These are phyloP conservation scores for Typha latifolia DNA, from an alignment of 176 grass and related monocot genomes.

Conservation along the genomic window DNA sequence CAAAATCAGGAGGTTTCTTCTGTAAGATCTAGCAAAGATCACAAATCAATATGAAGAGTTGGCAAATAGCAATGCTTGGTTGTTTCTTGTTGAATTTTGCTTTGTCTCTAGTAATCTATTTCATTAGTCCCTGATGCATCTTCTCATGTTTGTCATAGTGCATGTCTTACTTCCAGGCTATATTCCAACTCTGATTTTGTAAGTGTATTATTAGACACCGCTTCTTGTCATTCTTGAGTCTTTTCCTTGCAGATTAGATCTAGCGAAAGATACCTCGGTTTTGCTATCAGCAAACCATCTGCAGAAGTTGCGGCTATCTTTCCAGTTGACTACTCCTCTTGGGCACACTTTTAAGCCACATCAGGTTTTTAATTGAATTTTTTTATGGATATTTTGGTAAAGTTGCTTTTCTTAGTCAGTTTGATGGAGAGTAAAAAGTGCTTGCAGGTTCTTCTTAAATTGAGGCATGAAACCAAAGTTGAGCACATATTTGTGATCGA, in stretches of 20 bases:
- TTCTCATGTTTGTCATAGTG: not conserved
- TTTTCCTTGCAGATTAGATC: slow-evolving; percentile 67
- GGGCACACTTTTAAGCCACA: slow-evolving; percentile 82
- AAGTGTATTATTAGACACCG: slow-evolving; percentile 12
- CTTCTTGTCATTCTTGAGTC: not conserved
- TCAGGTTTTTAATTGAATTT: slow-evolving; percentile 44
- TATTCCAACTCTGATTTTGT: not conserved
- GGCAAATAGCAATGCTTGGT: no score
- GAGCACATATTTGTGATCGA: slow-evolving; percentile 83
- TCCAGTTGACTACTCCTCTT: slow-evolving; percentile 65
- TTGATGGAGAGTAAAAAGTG: slow-evolving; percentile 20
- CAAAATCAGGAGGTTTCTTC: no score
- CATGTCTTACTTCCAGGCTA: not conserved
- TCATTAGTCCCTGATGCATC: not conserved
- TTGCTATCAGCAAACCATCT: slow-evolving; percentile 82
- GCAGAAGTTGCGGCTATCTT: slow-evolving; percentile 69
- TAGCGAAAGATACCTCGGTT: slow-evolving; percentile 42
- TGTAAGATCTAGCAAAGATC: no score
- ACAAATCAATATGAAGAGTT: no score
- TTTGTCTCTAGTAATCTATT: not conserved
- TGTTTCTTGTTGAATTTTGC: no score
- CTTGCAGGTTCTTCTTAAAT: slow-evolving; percentile 71
- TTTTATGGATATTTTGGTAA: slow-evolving; percentile 11
- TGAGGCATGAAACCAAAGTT: slow-evolving; percentile 87
- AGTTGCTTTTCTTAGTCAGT: slow-evolving; percentile 12